Evolutionary conservation across 371 early-diverging fungal species (phyloP).

Genomic region (Parasitella parasitica): DNA sequence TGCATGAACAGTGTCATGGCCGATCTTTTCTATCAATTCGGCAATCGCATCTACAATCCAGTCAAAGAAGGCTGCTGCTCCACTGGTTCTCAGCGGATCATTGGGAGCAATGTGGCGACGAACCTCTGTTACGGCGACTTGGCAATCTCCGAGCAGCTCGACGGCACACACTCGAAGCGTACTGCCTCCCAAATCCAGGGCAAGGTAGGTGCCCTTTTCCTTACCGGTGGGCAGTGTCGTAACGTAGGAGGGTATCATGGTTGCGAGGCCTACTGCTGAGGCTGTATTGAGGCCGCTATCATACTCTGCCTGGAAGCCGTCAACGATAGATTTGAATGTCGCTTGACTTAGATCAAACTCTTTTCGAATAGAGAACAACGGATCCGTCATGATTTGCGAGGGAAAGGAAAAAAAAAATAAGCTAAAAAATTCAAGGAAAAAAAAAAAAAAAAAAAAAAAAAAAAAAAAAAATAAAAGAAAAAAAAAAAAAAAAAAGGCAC

Average conservation of each 20-base stretch:
- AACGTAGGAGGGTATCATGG: slow-evolving; percentile 83
- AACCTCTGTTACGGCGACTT: slow-evolving; percentile 38
- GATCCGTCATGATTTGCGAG: slow-evolving; percentile 4
- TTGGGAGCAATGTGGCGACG: slow-evolving; percentile 63
- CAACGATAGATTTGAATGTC: slow-evolving; percentile 44
- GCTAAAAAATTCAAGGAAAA: not conserved
- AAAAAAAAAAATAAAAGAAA: slow-evolving; percentile 1
- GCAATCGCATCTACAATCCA: slow-evolving; percentile 75
- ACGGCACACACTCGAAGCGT: slow-evolving; percentile 81
- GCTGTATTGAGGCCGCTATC: slow-evolving; percentile 45
- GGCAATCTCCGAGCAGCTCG: slow-evolving; percentile 44
- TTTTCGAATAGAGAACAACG: slow-evolving; percentile 1
- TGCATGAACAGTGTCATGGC: slow-evolving; percentile 12
- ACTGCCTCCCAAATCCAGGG: slow-evolving; percentile 92
- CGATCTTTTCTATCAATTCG: slow-evolving; percentile 28
- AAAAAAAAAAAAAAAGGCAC: not conserved
- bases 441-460: not conserved
- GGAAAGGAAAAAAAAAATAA: slow-evolving; percentile 3
- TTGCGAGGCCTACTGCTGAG: slow-evolving; percentile 48
- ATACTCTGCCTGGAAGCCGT: slow-evolving; percentile 51
- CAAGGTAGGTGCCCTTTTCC: slow-evolving; percentile 84
- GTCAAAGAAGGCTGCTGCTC: slow-evolving; percentile 76
- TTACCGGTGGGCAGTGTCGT: slow-evolving; percentile 73
- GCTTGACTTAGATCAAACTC: slow-evolving; percentile 26
- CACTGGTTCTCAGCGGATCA: slow-evolving; percentile 47